Percentiles rank a stretch among this genome's conserved stretches.
Evolutionary conservation across 2,329 filamentous ascomycete species (phyloP).

Genomic region (Beauveria asiatica): DNA sequence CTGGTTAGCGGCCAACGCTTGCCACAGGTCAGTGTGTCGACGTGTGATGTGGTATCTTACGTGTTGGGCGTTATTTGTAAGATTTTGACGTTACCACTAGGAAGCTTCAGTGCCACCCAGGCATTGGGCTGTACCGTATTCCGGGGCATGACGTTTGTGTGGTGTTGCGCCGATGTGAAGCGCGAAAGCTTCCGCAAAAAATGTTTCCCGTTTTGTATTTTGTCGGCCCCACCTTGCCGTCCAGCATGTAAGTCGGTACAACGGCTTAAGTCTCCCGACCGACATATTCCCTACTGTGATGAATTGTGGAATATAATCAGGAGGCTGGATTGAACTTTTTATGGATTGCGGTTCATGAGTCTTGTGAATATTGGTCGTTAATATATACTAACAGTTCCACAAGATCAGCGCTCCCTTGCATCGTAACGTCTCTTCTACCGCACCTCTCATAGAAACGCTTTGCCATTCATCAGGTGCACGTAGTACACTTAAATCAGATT

Average conservation of each 20-base stretch:
- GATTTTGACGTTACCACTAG: slow-evolving; percentile 48
- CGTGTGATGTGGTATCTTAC: slow-evolving; percentile 30
- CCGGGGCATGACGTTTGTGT: slow-evolving; percentile 19
- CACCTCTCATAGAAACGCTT: slow-evolving; percentile 18
- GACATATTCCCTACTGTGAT: neutral
- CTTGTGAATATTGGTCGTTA: neutral
- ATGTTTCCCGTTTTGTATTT: slow-evolving; percentile 3
- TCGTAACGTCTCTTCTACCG: slow-evolving; percentile 22
- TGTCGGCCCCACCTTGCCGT: neutral
- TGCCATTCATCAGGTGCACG: slow-evolving; percentile 27
- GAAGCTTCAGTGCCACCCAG: slow-evolving; percentile 52
- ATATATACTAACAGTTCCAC: neutral
- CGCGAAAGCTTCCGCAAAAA: neutral
- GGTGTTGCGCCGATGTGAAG: neutral
- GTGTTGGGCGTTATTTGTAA: slow-evolving; percentile 53
- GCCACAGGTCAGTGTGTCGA: slow-evolving; percentile 2
- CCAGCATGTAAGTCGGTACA: slow-evolving; percentile 2
- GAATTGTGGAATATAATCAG: neutral
- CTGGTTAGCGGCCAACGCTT: neutral
- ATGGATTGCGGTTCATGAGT: neutral
- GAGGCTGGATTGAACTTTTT: neutral
- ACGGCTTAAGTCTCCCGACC: neutral
- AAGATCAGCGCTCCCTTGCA: slow-evolving; percentile 11
- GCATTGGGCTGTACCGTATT: slow-evolving; percentile 41
- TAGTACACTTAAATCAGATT: slow-evolving; percentile 28